Base-by-base conservation (phyloP, 768 basidiomycete species). In the Rhizopogon vinicolor region DNA sequence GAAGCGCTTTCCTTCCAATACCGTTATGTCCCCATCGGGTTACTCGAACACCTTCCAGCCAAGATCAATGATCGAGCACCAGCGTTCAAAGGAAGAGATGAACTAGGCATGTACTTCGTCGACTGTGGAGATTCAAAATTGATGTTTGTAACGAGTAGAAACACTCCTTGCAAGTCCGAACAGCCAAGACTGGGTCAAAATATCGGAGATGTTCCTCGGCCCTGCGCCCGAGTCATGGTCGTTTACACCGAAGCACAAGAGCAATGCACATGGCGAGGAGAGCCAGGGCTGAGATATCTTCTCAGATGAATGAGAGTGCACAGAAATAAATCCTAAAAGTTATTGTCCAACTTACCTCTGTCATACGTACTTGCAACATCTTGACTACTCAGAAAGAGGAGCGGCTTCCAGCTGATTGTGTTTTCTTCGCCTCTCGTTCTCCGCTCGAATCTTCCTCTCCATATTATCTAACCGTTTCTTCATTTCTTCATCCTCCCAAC, bases 1-100 rank as follows among this genome's bases (percentile, higher is more conserved):
- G 97, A 98, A 73, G 87, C 93, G 0, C 78, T 99, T 2, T 96
- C 93, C 0, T 99, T 98, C 79, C 92, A 94, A 64, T 89, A 96
- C 69, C 91, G 97, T 44, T 99, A 99, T 66, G 75, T 98, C 45
- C 97, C 97, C 7, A 87, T 98, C 45, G 97, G 97, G 0, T 74
- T 99, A 7, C 80, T 98, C 18, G 95, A 99, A 68, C 73, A 66
- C 1, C 73, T 94, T 25, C 94, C 96, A 0, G 82, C 78, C 3
- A 78, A 80, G 56, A 84, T 99, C 61, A 98, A 98, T 66, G 95
- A 98, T 54, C 84, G 97, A 10, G 85, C 95, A 0, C 92, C 93
- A 0, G 83, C 89, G 0, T 98, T 90, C 74, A 77, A 79, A 12
- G 96, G 96, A 2, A 82, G 97, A 19, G 84, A 87, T 70, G 93